Conservation (phyloP, 768 basidiomycete species). For the Royoungia palumana region DNA sequence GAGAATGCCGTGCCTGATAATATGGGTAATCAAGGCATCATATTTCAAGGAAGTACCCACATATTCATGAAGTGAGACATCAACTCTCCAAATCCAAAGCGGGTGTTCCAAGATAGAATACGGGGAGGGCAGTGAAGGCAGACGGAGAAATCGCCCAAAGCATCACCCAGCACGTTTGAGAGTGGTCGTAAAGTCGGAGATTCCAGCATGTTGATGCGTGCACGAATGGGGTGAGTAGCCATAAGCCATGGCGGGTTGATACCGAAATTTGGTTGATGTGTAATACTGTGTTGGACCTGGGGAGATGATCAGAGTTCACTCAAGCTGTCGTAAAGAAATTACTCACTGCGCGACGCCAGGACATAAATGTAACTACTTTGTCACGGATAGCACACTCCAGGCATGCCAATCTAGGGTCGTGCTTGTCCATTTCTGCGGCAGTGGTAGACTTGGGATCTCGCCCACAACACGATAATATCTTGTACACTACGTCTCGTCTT, state of each 20-base stretch:
- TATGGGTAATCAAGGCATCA: not conserved
- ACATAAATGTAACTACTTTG: conserved; percentile 9
- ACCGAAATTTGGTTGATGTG: conserved; percentile 12
- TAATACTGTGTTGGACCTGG: conserved; percentile 20
- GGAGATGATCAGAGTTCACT: not conserved
- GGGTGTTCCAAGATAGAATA: conserved; percentile 27
- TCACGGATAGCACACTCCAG: conserved; percentile 12
- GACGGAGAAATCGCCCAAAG: conserved; percentile 16
- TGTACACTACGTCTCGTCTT: conserved; percentile 10
- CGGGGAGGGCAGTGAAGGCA: conserved; percentile 27
- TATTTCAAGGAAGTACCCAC: conserved; percentile 11
- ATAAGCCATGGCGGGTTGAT: conserved; percentile 8
- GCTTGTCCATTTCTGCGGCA: conserved; percentile 26
- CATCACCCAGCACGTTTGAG: not conserved
- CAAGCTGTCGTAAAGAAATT: not conserved
- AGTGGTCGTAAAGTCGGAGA: not conserved
- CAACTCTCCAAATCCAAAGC: conserved; percentile 14
- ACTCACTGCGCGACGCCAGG: conserved; percentile 26
- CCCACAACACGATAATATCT: conserved; percentile 17
- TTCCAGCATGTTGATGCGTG: not conserved
- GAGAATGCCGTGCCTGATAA: conserved; percentile 17
- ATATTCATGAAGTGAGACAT: conserved; percentile 16
- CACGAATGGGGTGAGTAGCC: not conserved
- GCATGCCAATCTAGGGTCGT: conserved; percentile 18
- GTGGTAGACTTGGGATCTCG: conserved; percentile 24